phyloP scores from a whole-genome alignment of 1,284 basidiomycete species.

The Fereydounia khargensis region DNA sequence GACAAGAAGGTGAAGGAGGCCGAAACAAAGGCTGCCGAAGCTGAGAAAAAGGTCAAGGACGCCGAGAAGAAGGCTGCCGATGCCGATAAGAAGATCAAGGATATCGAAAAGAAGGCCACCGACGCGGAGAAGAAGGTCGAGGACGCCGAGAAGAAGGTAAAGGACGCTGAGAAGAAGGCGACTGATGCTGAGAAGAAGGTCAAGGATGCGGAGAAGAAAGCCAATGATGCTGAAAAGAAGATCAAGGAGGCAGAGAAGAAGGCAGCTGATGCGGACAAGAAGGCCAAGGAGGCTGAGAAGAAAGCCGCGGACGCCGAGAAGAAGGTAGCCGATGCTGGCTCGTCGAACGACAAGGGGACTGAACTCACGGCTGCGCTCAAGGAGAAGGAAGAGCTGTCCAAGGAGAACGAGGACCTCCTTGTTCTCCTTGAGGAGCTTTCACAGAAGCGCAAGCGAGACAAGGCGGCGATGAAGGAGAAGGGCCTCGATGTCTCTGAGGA shows the following conservation, averaged over 20 bases:
- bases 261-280: not conserved
- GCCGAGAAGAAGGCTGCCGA: constrained; percentile 4
- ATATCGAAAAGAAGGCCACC: constrained; percentile 20
- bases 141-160: constrained; percentile 61
- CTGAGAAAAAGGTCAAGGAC: constrained; percentile 1
- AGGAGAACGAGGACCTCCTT: constrained; percentile 90
- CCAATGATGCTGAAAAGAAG: not conserved
- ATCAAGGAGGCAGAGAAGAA: constrained; percentile 7
- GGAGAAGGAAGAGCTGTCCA: constrained; percentile 69
- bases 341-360: not conserved
- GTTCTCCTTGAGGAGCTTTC: constrained; percentile 90
- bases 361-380: constrained; percentile 7
- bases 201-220: constrained; percentile 3
- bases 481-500: constrained; percentile 71
- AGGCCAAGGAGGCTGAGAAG: constrained; percentile 3
- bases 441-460: constrained; percentile 78
- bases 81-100: constrained; percentile 3
- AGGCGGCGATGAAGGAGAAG: constrained; percentile 69
- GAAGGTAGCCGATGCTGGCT: constrained; percentile 1
- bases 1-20: constrained; percentile 91
- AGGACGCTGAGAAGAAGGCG: constrained; percentile 71
- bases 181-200: too few relatives aligned
- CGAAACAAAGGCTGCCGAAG: not conserved
- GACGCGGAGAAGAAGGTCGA: too few relatives aligned
- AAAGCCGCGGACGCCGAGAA: constrained; percentile 3